phyloP scores from a whole-genome alignment of 176 grass and related monocot genomes.

The Musa acuminata region DNA sequence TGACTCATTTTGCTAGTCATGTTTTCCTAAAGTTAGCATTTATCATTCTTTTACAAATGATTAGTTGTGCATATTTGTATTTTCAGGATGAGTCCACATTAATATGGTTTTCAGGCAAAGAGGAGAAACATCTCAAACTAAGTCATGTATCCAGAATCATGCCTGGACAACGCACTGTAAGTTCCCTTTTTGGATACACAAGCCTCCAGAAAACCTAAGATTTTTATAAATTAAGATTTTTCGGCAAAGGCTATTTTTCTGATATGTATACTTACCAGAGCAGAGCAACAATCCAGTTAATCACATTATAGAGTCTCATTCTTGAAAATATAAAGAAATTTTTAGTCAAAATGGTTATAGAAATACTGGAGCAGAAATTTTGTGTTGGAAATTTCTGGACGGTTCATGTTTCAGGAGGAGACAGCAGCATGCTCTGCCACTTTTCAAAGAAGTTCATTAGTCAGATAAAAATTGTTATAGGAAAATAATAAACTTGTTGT shows the following conservation, averaged over 20 bases:
- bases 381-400: not conserved
- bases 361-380: not conserved
- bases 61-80: constrained; percentile 22
- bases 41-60: constrained; percentile 8
- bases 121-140: constrained; percentile 94
- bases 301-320: not conserved
- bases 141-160: constrained; percentile 98
- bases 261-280: not conserved
- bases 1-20: not conserved
- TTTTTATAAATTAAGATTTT: constrained; percentile 3
- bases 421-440: too few species aligned
- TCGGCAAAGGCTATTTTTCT: not conserved
- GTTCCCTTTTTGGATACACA: constrained; percentile 19
- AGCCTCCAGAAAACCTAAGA: not conserved
- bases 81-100: constrained; percentile 89
- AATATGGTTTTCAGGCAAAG: constrained; percentile 99
- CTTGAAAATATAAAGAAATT: too few species aligned
- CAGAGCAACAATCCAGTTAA: not conserved
- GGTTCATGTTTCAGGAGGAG: not conserved
- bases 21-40: not conserved
- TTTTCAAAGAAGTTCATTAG: too few species aligned
- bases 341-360: not conserved
- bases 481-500: not conserved
- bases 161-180: constrained; percentile 98
- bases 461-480: not conserved